Evolutionary conservation across 1,139 yeast species (phyloP), one percentile per base, ranked within the genome.

Genomic region (Geotrichum bryndzae): DNA sequence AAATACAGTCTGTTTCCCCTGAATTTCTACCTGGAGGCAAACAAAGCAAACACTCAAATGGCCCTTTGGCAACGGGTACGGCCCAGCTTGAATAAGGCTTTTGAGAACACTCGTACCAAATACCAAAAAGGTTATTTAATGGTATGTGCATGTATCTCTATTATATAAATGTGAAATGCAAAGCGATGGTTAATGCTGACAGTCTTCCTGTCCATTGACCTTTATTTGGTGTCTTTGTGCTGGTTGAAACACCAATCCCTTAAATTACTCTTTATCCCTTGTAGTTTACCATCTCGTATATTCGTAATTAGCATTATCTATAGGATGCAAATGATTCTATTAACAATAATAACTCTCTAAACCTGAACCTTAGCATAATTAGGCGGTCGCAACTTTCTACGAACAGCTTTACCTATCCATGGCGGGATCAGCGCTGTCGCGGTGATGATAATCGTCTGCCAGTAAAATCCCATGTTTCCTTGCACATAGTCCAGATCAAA

Each of bases 341-440:
- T 38, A 8, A n/a, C 18, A 18, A 41, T 2, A 41, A n/a, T 5
- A n/a, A 5, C 18, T 41, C 5, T 41, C 48, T 54, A 41, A 10
- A 53, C 56, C 73, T 90, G 97, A 57, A 94, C 98, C 73, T 94
- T 94, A n/a, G 98, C 98, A 74, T 95, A 94, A 72, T 89, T 91
- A 51, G 99, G 99, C 8, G 99, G 99, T 67, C 91, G 84, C 63
- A 95, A 74, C 67, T 80, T 84, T 65, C 96, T 81, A 70, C 87
- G 84, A 33, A 92, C 77, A 6, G 89, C 80, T 73, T 89, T 89
- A 3, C 86, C 85, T 2, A 88, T 77, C 97, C 97, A 92, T 1
- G 95, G 96, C 1, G 99, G 99, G 57, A 91, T 76, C 65, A 94
- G 79, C 22, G 97, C 88, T 8, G 90, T 78, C 0, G 84, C 79